Percentiles rank a stretch among this genome's conserved stretches.
phyloP scores from a whole-genome alignment of 345 rosid genomes.

The Aquilaria malaccensis region DNA sequence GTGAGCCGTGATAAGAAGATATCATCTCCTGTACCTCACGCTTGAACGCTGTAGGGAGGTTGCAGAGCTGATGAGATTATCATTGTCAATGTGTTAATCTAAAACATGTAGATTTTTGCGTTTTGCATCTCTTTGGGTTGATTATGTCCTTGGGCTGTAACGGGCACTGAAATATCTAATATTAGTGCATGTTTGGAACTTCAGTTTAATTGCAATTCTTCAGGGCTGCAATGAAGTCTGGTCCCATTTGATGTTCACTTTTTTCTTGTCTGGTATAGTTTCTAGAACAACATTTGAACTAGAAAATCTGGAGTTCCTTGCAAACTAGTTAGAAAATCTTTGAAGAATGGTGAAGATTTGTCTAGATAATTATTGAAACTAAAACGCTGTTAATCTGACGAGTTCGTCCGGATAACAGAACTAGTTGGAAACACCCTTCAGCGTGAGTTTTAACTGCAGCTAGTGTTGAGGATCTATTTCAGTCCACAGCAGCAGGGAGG shows the following conservation, averaged over 20 bases:
- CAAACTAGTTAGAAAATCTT: too few species aligned
- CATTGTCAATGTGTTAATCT: slow-evolving; percentile 6
- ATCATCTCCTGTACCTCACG: slow-evolving; percentile 5
- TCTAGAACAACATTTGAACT: too few species aligned
- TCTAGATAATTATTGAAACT: too few species aligned
- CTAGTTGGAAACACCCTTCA: too few species aligned
- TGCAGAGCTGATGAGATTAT: slow-evolving; percentile 15
- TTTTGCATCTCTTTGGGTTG: slow-evolving; percentile 2
- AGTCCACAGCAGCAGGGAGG: too few species aligned
- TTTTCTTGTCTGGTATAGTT: neutral
- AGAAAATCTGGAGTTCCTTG: too few species aligned
- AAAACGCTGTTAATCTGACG: too few species aligned
- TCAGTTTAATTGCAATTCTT: neutral
- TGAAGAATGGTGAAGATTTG: too few species aligned
- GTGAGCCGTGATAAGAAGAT: slow-evolving; percentile 14
- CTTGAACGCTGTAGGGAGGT: slow-evolving; percentile 12
- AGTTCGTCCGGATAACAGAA: too few species aligned
- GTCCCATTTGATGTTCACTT: neutral
- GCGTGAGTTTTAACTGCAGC: too few species aligned
- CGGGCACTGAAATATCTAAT: slow-evolving; percentile 3
- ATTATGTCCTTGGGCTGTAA: neutral
- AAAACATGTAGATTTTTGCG: slow-evolving; percentile 17
- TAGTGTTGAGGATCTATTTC: too few species aligned
- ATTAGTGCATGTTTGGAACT: neutral
- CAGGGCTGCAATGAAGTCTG: neutral